A percentile compares a stretch with the other conserved stretches of the same genome.
Evolutionary conservation across 129 eudicot species (phyloP).

Genomic region (Ambrosia trifida): DNA sequence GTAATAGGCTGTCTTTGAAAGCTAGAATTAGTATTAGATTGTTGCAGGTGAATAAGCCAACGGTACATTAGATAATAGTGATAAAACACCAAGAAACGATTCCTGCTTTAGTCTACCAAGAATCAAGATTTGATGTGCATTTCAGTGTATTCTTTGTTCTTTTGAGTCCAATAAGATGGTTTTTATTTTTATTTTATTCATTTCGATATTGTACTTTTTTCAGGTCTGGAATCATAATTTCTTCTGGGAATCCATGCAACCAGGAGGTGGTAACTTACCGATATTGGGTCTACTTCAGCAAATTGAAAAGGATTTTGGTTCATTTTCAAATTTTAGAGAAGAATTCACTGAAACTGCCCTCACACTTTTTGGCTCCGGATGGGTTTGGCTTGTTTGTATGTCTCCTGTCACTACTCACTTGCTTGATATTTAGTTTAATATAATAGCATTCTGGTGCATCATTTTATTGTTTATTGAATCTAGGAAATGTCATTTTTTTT

Average conservation of each 20-base stretch:
- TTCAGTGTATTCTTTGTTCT: slow-evolving; percentile 3
- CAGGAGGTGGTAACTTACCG: slow-evolving; percentile 85
- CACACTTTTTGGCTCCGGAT: slow-evolving; percentile 83
- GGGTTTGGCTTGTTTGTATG: slow-evolving; percentile 99
- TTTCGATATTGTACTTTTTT: slow-evolving; percentile 15
- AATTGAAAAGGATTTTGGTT: slow-evolving; percentile 91
- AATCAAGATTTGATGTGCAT: slow-evolving; percentile 5
- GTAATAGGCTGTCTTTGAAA: background rate
- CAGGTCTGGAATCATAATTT: slow-evolving; percentile 99
- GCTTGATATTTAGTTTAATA: slow-evolving; percentile 12
- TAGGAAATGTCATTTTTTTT: background rate
- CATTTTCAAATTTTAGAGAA: slow-evolving; percentile 71
- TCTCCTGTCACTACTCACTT: slow-evolving; percentile 21
- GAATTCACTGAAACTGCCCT: slow-evolving; percentile 68
- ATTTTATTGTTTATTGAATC: background rate
- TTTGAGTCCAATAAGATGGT: background rate
- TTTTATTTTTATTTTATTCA: slow-evolving; percentile 2
- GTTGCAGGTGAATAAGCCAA: background rate
- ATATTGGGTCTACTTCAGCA: slow-evolving; percentile 68
- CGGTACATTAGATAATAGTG: background rate
- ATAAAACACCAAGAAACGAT: background rate
- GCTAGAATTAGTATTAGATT: slow-evolving; percentile 9
- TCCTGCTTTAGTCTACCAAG: background rate
- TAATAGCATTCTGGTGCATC: slow-evolving; percentile 14
- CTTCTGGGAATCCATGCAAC: slow-evolving; percentile 99